These are phyloP conservation scores for Acer negundo DNA, from an alignment of 345 rosid species.

Conservation along the genomic window DNA sequence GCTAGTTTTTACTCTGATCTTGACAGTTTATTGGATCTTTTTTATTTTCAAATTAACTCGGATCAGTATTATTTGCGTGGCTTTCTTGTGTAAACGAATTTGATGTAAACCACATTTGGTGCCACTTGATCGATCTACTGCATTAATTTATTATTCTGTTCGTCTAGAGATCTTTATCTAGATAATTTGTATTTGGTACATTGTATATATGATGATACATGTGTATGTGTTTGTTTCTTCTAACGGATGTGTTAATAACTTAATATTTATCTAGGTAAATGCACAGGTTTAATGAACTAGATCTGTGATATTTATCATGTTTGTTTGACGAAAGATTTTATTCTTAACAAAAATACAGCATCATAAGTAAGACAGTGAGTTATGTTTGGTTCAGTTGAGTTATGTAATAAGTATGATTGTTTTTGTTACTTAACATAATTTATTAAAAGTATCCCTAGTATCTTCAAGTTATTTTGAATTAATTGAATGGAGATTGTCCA, in stretches of 20 bases:
- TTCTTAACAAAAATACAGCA: neutral
- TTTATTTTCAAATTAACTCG: slow-evolving; percentile 13
- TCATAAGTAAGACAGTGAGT: neutral
- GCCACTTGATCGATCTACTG: slow-evolving; percentile 24
- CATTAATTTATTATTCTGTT: slow-evolving; percentile 18
- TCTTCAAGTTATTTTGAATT: neutral
- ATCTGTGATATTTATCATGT: slow-evolving; percentile 23
- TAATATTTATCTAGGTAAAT: neutral
- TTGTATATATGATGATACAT: neutral
- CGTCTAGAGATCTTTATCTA: slow-evolving; percentile 4
- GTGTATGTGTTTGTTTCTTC: neutral
- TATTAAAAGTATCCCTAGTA: neutral
- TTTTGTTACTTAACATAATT: neutral
- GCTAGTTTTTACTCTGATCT: slow-evolving; percentile 26
- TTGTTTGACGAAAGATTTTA: neutral
- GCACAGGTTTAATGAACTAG: slow-evolving; percentile 16
- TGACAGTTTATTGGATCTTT: neutral
- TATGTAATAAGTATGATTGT: neutral
- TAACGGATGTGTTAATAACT: neutral
- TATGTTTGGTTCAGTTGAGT: neutral
- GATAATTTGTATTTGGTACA: neutral
- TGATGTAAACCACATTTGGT: neutral
- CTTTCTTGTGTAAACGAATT: neutral
- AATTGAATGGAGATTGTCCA: neutral
- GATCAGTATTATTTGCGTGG: slow-evolving; percentile 1